These are phyloP conservation scores for Catunica adiposa DNA, from an alignment of 2,329 filamentous ascomycete species.

Conservation along the genomic window DNA sequence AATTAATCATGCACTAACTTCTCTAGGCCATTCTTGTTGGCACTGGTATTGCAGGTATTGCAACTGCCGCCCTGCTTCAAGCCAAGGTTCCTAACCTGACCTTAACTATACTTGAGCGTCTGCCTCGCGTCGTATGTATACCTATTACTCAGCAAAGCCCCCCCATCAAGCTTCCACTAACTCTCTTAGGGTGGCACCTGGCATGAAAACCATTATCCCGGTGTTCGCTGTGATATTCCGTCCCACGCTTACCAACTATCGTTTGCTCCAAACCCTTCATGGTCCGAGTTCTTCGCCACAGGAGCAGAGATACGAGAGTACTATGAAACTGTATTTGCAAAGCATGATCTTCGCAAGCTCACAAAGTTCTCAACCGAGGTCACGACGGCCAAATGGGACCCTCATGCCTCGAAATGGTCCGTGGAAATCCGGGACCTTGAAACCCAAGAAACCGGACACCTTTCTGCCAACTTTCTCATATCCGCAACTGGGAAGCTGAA, in stretches of 20 bases:
- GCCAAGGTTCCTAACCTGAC: conserved; percentile 15
- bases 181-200: conserved; percentile 26
- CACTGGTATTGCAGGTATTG: conserved; percentile 34
- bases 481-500: conserved; percentile 20
- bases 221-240: conserved; percentile 51
- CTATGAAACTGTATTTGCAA: conserved; percentile 21
- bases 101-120: conserved; percentile 14
- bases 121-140: conserved; percentile 12
- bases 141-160: background rate
- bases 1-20: background rate
- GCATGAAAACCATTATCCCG: conserved; percentile 43
- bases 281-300: conserved; percentile 50
- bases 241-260: conserved; percentile 55
- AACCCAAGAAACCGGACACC: background rate
- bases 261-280: conserved; percentile 50
- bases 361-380: conserved; percentile 9
- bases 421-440: background rate
- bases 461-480: conserved; percentile 15
- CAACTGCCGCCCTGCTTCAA: conserved; percentile 14
- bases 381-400: conserved; percentile 14
- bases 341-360: background rate
- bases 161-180: background rate
- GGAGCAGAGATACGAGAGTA: conserved; percentile 51
- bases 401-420: conserved; percentile 11
- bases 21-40: conserved; percentile 22